These are phyloP conservation scores for Meredithiella fracta DNA, from an alignment of 2,329 filamentous ascomycete species.

Conservation along the genomic window DNA sequence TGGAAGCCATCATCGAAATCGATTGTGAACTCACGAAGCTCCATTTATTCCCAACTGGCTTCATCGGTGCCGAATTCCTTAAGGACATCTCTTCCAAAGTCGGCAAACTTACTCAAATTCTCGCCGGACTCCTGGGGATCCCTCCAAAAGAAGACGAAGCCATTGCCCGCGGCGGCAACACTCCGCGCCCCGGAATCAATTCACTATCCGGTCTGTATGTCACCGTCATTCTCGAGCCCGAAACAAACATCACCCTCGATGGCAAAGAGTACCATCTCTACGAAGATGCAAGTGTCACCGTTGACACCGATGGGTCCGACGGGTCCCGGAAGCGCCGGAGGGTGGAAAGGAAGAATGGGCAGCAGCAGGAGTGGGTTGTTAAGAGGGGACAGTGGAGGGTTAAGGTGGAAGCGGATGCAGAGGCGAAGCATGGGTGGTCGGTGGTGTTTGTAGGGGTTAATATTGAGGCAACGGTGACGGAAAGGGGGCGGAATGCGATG, in stretches of 20 bases:
- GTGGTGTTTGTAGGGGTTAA: slow-evolving; percentile 62
- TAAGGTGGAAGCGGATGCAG: slow-evolving; percentile 36
- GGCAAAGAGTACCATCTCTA: slow-evolving; percentile 30
- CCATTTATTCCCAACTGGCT: slow-evolving; percentile 25
- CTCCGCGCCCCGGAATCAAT: slow-evolving; percentile 25
- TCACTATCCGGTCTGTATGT: slow-evolving; percentile 55
- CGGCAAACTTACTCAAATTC: slow-evolving; percentile 57
- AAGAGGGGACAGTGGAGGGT: slow-evolving; percentile 56
- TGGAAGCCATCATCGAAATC: slow-evolving; percentile 69
- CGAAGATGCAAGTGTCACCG: slow-evolving; percentile 15
- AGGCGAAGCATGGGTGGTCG: slow-evolving; percentile 36
- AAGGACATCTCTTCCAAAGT: slow-evolving; percentile 54
- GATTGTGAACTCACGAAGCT: slow-evolving; percentile 47
- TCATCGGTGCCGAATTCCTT: slow-evolving; percentile 53
- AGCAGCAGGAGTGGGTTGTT: slow-evolving; percentile 40
- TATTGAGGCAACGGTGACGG: slow-evolving; percentile 52
- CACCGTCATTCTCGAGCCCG: slow-evolving; percentile 42
- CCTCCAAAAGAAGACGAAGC: slow-evolving; percentile 23
- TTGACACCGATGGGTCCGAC: slow-evolving; percentile 18
- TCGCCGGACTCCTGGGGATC: slow-evolving; percentile 64
- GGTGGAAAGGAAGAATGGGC: background rate
- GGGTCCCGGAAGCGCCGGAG: slow-evolving; percentile 14
- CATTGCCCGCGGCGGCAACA: background rate
- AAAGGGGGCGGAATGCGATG: slow-evolving; percentile 47
- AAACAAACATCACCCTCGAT: slow-evolving; percentile 43